Evolutionary conservation across 805 yeast genomes (phyloP), one percentile per base, ranked within the genome.

Genomic region (Candida ipomoeae): DNA sequence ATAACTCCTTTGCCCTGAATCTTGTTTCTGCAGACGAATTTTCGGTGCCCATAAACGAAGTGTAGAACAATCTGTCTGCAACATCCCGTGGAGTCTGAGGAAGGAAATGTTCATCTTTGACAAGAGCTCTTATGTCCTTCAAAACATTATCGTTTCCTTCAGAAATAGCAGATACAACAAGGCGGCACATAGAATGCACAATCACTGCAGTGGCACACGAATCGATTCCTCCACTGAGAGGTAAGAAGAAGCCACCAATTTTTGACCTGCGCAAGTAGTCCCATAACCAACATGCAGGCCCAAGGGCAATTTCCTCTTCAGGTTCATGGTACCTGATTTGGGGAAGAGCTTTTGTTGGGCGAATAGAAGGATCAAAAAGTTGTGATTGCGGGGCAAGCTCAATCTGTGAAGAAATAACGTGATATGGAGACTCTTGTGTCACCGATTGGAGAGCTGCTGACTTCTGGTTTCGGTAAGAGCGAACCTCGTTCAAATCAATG

Each of bases 241-340:
- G 98, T 42, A 94, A 73, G 68, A 94, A 95, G 65, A 78, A 94
- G 0, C 99, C 99, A 0, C 90, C 89, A 46, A 94, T 87, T 57
- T 81, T 82, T 58, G 96, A 89, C 56, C 99, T 80, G 66, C 99
- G 81, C 51, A 94, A 76, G 63, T 94, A 94, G 67, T 94, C 99
- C 99, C 99, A 94, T 55, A 94, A 69, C 99, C 99, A 94, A 67
- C 99, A 94, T 0, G 99, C 99, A 0, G 99, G 99, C 0, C 99
- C 99, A 40, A 88, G 73, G 0, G 98, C 97, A 57, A 94, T 92
- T 68, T 94, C 99, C 69, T 94, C 97, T 62, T 91, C 96, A 2
- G 99, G 97, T 2, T 73, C 62, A 67, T 87, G 95, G 60, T 86
- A 85, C 36, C 75, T 77, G 40, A 85, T 75, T 4, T 35, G 41